phyloP scores from a whole-genome alignment of 805 yeast genomes.

The Saccharomycopsis malanga region DNA sequence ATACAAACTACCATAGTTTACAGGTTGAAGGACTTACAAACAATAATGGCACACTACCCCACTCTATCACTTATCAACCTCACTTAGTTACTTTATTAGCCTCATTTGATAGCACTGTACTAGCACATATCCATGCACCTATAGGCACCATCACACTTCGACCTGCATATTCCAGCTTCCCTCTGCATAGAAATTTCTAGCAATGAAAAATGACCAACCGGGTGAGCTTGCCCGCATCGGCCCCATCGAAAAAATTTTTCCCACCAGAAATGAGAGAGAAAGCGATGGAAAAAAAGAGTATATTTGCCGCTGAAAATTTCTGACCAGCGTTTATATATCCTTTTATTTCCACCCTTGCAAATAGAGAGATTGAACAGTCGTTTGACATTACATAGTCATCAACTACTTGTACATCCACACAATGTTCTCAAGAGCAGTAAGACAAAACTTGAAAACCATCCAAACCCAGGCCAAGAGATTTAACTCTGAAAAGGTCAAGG shows the following conservation, averaged over 20 bases:
- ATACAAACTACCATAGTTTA: too few species aligned
- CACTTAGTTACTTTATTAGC: too few species aligned
- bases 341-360: background rate
- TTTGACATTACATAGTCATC: too few species aligned
- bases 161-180: background rate
- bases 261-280: too few species aligned
- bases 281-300: too few species aligned
- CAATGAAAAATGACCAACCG: background rate
- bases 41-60: too few species aligned
- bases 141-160: background rate
- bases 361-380: background rate
- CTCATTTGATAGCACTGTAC: too few species aligned
- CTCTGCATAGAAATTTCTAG: background rate
- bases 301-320: background rate
- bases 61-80: too few species aligned
- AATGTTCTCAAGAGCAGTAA: constrained; percentile 21
- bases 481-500: constrained; percentile 23
- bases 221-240: background rate
- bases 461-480: constrained; percentile 21
- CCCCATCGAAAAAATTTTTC: background rate
- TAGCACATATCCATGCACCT: too few species aligned
- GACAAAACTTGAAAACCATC: constrained; percentile 11
- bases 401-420: too few species aligned
- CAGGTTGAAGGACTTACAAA: too few species aligned
- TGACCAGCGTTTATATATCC: background rate